phyloP scores from a whole-genome alignment of 441 rosid species.

The Macaranga tanarius region DNA sequence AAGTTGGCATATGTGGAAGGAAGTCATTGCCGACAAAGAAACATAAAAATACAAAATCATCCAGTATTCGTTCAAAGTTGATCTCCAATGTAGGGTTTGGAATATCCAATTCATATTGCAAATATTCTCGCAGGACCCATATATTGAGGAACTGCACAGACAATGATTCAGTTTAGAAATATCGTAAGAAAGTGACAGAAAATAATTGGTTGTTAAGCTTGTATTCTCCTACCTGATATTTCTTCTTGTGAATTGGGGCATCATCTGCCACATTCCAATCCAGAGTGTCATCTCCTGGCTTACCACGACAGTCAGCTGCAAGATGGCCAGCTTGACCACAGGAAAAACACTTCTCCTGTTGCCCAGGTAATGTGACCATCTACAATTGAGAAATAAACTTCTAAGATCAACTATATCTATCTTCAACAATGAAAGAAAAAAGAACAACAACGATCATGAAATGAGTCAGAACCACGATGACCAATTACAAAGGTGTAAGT shows the following conservation, averaged over 20 bases:
- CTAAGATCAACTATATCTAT: constrained; percentile 16
- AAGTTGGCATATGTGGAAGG: constrained; percentile 97
- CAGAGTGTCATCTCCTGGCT: constrained; percentile 40
- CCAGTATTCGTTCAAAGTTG: constrained; percentile 83
- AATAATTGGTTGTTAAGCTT: constrained; percentile 11
- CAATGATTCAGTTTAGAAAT: constrained; percentile 10
- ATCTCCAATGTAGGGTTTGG: constrained; percentile 75
- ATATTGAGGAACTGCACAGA: constrained; percentile 75
- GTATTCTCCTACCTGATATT: constrained; percentile 76
- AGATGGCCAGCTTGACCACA: constrained; percentile 97
- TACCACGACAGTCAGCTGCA: constrained; percentile 89
- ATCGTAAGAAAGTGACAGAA: constrained; percentile 15
- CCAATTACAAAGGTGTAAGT: constrained; percentile 8
- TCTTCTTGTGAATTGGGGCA: constrained; percentile 86
- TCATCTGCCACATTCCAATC: constrained; percentile 54
- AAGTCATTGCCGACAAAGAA: constrained; percentile 99
- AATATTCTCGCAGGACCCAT: constrained; percentile 93
- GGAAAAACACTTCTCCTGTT: constrained; percentile 83
- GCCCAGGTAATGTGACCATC: constrained; percentile 90
- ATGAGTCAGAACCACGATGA: constrained; percentile 11
- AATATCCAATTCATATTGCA: constrained; percentile 82
- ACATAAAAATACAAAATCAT: constrained; percentile 94
- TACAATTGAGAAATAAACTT: constrained; percentile 27
- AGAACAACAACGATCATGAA: background rate
- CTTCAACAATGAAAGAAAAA: background rate